Base-by-base conservation (phyloP, 2,329 filamentous ascomycete genomes). In the Chrysoporthe austroafricana region DNA sequence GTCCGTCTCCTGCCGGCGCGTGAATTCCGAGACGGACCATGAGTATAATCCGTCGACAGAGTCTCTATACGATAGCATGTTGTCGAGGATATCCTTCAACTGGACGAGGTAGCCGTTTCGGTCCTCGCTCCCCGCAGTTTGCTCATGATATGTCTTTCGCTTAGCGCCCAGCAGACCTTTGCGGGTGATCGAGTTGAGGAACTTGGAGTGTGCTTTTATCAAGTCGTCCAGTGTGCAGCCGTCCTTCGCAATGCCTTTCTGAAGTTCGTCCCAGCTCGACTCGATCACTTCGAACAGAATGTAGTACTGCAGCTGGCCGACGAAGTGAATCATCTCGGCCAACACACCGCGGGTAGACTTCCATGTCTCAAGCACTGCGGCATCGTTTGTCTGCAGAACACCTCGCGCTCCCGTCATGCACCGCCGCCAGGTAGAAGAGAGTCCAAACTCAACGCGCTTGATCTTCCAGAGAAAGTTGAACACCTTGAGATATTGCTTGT, bases 391-490 rank as follows among this genome's bases (percentile, higher is more conserved):
- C 70, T 91, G 90, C 7, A 99, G 86, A 0, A 98, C 94, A n/a
- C 95, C 94, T 69, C 96, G 88, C 3, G 94, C 89, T 57, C 96
- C 96, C 0, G 96, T 99, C 89, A 97, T 98, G 79, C 92, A 97
- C 72, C 94, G 91, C 67, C 96, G 90, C 94, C 96, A 99, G 52
- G 93, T 96, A 14, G 91, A 93, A 5, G 91, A 88, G 1, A 99
- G 86, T 0, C 93, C 94, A 75, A 98, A 99, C 76, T 99, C 96
- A 63, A 99, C 96, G 39, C 96, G 91, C 81, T 99, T 99, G 75
- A 99, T 93, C 70, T 96, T 91, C 95, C 96, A 99, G 3, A 99
- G 86, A 76, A 99, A 97, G 79, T 99, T 99, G 86, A 99, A 99
- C 11, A 99, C 93, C 77, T 98, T 98, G 73, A 99, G 90, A 77